A percentile compares a stretch with the other conserved stretches of the same genome.
phyloP scores from a whole-genome alignment of 2,329 filamentous ascomycete species.

The Colletotrichum endophyticum region DNA sequence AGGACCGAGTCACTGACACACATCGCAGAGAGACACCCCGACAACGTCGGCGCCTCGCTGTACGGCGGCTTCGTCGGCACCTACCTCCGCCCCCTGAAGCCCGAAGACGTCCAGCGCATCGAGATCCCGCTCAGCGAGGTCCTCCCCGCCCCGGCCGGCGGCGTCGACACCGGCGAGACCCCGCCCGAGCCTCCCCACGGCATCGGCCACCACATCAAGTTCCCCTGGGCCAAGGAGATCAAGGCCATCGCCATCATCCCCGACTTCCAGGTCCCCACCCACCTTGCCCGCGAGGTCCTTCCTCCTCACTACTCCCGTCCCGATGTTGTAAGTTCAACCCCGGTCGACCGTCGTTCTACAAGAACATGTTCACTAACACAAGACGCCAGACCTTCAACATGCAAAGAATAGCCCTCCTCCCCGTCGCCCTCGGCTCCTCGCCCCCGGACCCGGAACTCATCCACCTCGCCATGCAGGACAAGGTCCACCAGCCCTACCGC shows the following conservation, averaged over 20 bases:
- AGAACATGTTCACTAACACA: background rate
- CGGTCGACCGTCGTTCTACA: too few relatives aligned
- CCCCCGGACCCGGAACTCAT: constrained; percentile 94
- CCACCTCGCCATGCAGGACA: constrained; percentile 98
- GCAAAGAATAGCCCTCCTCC: constrained; percentile 89
- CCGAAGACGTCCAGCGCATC: constrained; percentile 85
- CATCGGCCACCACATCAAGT: constrained; percentile 96
- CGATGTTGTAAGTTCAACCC: constrained; percentile 70
- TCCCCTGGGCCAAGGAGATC: constrained; percentile 91
- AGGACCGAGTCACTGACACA: background rate
- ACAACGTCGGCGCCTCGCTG: constrained; percentile 93
- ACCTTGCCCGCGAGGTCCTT: constrained; percentile 84
- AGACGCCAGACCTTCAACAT: constrained; percentile 78
- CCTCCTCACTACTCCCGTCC: constrained; percentile 79
- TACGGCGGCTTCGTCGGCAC: constrained; percentile 98
- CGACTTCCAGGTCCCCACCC: constrained; percentile 94
- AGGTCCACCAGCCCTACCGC: constrained; percentile 95
- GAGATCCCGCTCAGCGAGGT: constrained; percentile 97
- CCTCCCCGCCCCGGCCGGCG: constrained; percentile 86
- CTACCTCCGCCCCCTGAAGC: constrained; percentile 89
- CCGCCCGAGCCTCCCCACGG: constrained; percentile 89
- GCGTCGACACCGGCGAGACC: constrained; percentile 83
- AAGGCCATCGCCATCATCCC: constrained; percentile 97
- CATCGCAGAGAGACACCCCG: constrained; percentile 76
- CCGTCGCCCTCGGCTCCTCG: constrained; percentile 85